Conservation (phyloP, 345 rosid genomes). For the Lumnitzera racemosa region DNA sequence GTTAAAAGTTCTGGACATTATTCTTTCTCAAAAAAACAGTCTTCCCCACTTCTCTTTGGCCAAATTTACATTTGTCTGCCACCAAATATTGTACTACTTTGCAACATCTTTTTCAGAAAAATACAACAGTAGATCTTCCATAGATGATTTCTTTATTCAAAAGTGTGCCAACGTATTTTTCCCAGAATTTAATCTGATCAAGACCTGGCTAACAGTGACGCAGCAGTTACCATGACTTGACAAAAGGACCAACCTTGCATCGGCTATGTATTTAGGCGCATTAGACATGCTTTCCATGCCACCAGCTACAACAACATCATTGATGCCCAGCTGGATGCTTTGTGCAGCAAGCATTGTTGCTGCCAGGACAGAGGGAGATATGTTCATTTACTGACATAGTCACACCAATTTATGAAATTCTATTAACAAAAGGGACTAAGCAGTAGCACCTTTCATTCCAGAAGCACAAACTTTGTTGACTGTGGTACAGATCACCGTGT, state of each 20-base stretch:
- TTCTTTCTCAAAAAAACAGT: too few species aligned
- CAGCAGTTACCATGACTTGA: neutral
- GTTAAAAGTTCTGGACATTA: too few species aligned
- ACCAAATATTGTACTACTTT: too few species aligned
- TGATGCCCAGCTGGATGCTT: slow-evolving; percentile 88
- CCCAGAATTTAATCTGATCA: too few species aligned
- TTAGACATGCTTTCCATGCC: slow-evolving; percentile 99
- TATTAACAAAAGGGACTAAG: neutral
- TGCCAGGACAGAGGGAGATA: slow-evolving; percentile 20
- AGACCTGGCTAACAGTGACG: too few species aligned
- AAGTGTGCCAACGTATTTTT: too few species aligned
- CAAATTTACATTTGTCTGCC: too few species aligned
- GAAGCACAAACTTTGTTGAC: slow-evolving; percentile 98
- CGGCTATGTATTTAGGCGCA: slow-evolving; percentile 82
- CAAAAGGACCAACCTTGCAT: slow-evolving; percentile 62
- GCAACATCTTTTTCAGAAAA: too few species aligned
- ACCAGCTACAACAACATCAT: slow-evolving; percentile 91
- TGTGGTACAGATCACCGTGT: slow-evolving; percentile 80
- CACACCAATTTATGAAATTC: neutral
- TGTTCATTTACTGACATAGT: neutral
- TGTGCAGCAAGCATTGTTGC: slow-evolving; percentile 94
- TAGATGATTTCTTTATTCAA: too few species aligned
- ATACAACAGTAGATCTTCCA: too few species aligned
- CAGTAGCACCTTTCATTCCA: slow-evolving; percentile 84
- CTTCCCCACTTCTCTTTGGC: too few species aligned